Percentiles rank a stretch among this genome's conserved stretches.
Evolutionary conservation across 2,329 filamentous ascomycete species (phyloP).

Genomic region (Metarhizium robertsii): DNA sequence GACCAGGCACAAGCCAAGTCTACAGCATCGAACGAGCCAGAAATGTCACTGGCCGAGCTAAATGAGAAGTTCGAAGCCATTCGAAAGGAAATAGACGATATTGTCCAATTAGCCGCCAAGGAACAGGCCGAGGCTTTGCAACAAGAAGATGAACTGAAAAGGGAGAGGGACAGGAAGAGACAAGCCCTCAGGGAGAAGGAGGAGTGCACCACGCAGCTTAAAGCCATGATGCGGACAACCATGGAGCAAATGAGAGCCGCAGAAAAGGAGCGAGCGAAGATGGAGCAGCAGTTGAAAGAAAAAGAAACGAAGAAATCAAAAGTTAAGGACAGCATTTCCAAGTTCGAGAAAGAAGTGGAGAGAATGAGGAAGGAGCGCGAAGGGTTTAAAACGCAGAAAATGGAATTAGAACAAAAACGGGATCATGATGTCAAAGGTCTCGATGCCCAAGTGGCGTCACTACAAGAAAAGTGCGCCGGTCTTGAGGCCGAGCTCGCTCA

Average conservation of each 20-base stretch:
- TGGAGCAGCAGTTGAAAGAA: constrained; percentile 62
- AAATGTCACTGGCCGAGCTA: constrained; percentile 64
- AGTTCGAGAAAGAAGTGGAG: constrained; percentile 56
- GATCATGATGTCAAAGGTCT: constrained; percentile 43
- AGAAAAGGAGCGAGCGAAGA: constrained; percentile 68
- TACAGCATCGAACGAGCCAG: constrained; percentile 41
- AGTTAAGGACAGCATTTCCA: constrained; percentile 58
- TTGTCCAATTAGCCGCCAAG: constrained; percentile 58
- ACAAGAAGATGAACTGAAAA: constrained; percentile 58
- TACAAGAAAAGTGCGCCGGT: constrained; percentile 54
- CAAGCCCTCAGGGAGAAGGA: constrained; percentile 81
- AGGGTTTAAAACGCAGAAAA: constrained; percentile 44
- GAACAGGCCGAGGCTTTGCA: constrained; percentile 63
- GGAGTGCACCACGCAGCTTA: constrained; percentile 75
- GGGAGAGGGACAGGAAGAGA: constrained; percentile 71
- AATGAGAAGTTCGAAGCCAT: constrained; percentile 74
- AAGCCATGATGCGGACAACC: constrained; percentile 68
- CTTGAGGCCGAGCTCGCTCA: constrained; percentile 67
- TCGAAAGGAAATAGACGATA: constrained; percentile 74
- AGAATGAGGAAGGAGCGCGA: constrained; percentile 48
- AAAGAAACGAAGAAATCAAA: constrained; percentile 61
- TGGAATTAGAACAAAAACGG: constrained; percentile 39
- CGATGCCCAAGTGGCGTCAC: constrained; percentile 43
- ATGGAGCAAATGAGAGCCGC: constrained; percentile 75
- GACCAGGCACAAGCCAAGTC: constrained; percentile 39